Evolutionary conservation across 2,329 filamentous ascomycete genomes (phyloP), one percentile per base, ranked within the genome.

Genomic region (Pyrenophora teres): DNA sequence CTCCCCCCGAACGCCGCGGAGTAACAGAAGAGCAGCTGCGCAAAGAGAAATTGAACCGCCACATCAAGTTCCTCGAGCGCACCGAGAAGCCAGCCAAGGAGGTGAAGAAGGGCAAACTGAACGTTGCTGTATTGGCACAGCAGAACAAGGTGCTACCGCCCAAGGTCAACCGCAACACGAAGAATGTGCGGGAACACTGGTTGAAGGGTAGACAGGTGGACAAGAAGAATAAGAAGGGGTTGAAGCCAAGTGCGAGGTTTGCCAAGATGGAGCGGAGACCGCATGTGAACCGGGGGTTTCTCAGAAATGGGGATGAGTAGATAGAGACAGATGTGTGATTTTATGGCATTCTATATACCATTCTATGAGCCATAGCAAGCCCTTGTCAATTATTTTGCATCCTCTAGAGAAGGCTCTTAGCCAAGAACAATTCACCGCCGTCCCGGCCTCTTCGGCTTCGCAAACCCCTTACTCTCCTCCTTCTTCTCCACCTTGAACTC

Each of bases 361-460:
- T 45, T 41, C 5, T 27, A 30, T 15, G 15, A 15, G 15, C 15
- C 15, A 7, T 3, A 30, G 18, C 30, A n/a, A 33, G 38, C 27
- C 10, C 10, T 37, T 37, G 33, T 35, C 39, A 9, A 10, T 38
- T 27, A 19, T 37, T 3, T 13, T 41, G 15, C 15, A 15, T 15
- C 15, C 15, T 15, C 15, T 15, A 15, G 15, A 15, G 15, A 15
- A 15, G 15, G 15, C 15, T 15, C 15, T 15, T 15, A 15, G 15
- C 15, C 15, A 15, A 15, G 15, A 2, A 9, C 4, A 12, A 3
- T 5, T 37, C 40, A 80, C 49, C 76, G 63, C 77, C 87, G 80
- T 32, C 90, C 90, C 4, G 90, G 90, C 66, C 89, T 83, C 83
- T 91, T 92, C 23, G 90, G 90, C 70, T 89, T 83, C 66, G 83